These are phyloP conservation scores for Panaeolus cyanescens DNA, from an alignment of 768 basidiomycete species.

Conservation along the genomic window DNA sequence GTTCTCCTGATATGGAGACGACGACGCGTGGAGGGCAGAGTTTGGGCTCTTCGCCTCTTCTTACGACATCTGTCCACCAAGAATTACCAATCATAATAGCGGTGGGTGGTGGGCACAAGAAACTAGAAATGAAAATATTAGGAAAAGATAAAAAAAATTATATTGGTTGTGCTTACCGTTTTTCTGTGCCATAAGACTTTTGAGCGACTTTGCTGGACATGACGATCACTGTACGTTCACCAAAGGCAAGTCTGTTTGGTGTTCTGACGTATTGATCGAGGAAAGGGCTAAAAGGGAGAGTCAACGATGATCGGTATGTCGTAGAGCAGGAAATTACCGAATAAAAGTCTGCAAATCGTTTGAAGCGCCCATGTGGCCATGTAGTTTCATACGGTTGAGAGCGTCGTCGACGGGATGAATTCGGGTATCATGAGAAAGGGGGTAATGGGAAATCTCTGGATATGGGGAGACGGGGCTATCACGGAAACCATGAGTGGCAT, in stretches of 20 bases:
- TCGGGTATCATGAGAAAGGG: conserved; percentile 56
- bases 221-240: conserved; percentile 92
- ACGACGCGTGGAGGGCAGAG: conserved; percentile 79
- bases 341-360: conserved; percentile 82
- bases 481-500: conserved; percentile 66
- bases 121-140: conserved; percentile 44
- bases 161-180: conserved; percentile 54
- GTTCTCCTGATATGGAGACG: conserved; percentile 91
- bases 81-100: conserved; percentile 93
- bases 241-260: conserved; percentile 83
- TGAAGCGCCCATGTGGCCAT: conserved; percentile 58
- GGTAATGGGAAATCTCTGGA: conserved; percentile 63
- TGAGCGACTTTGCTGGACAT: conserved; percentile 99
- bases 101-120: conserved; percentile 92
- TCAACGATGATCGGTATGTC: conserved; percentile 17
- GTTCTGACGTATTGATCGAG: conserved; percentile 85
- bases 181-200: conserved; percentile 96
- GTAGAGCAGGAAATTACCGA: conserved; percentile 45
- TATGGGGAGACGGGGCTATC: conserved; percentile 53
- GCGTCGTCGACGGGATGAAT: conserved; percentile 66
- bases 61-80: conserved; percentile 88
- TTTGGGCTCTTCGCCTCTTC: conserved; percentile 75
- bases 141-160: conserved; percentile 7
- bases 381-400: conserved; percentile 65
- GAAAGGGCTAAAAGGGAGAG: conserved; percentile 55